These are phyloP conservation scores for Olyra latifolia DNA, from an alignment of 176 grass and related monocot species.

Conservation along the genomic window DNA sequence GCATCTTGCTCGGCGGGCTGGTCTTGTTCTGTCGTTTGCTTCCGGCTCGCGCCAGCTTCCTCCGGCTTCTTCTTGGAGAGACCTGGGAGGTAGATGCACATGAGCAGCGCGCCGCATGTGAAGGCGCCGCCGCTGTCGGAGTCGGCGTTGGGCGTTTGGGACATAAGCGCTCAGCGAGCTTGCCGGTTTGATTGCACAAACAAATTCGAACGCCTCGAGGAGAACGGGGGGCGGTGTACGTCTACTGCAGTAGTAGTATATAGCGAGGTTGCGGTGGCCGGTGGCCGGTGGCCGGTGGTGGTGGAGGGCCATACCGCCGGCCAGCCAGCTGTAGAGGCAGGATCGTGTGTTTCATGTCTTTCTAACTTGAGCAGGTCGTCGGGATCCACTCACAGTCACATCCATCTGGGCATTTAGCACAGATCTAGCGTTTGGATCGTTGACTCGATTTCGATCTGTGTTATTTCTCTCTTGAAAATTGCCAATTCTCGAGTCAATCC, in stretches of 20 bases:
- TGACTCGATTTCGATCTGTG: conserved; percentile 1
- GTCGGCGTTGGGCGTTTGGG: conserved; percentile 17
- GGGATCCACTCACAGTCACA: not conserved
- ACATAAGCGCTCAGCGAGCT: conserved; percentile 19
- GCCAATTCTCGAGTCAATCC: not conserved
- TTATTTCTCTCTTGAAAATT: not conserved
- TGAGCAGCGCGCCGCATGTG: conserved; percentile 45
- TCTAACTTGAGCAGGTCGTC: not conserved
- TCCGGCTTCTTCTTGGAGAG: conserved; percentile 47
- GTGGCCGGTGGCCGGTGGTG: not conserved
- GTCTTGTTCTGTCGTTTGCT: not conserved
- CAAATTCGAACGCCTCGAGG: not conserved
- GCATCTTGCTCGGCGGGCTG: not conserved
- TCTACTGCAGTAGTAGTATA: conserved; percentile 2
- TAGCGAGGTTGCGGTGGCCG: conserved; percentile 9
- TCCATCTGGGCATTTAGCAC: not conserved
- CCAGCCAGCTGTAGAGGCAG: not conserved
- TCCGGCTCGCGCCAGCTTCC: not conserved
- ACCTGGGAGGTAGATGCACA: conserved; percentile 36
- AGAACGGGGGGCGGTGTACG: not conserved
- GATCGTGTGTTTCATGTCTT: conserved; percentile 43
- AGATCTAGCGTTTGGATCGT: conserved; percentile 21
- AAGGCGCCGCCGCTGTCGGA: conserved; percentile 17
- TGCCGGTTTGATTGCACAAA: not conserved
- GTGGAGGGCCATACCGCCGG: conserved; percentile 43